A percentile compares a stretch with the other conserved stretches of the same genome.
These are phyloP conservation scores for Calonectria ilicicola DNA, from an alignment of 2,329 filamentous ascomycete genomes.

Conservation along the genomic window DNA sequence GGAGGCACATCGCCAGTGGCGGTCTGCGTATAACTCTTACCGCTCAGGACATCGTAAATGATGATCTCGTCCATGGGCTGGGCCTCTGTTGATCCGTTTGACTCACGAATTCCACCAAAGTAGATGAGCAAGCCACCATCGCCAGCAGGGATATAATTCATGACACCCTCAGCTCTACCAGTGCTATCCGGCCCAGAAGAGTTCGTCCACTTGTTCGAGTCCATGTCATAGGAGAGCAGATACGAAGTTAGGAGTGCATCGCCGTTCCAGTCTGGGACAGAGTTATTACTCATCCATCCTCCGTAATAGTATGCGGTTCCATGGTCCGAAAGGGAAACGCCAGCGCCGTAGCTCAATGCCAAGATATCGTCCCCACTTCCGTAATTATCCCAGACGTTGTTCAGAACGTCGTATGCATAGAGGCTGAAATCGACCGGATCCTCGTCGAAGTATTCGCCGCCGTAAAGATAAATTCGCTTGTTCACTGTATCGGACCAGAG, in stretches of 20 bases:
- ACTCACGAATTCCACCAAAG: slow-evolving; percentile 68
- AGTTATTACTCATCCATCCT: slow-evolving; percentile 69
- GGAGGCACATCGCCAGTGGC: slow-evolving; percentile 65
- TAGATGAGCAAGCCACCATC: slow-evolving; percentile 71
- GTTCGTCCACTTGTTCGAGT: slow-evolving; percentile 63
- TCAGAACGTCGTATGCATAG: slow-evolving; percentile 68
- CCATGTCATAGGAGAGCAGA: slow-evolving; percentile 69
- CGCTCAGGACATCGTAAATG: slow-evolving; percentile 69
- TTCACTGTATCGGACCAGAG: slow-evolving; percentile 73
- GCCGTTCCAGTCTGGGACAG: slow-evolving; percentile 61
- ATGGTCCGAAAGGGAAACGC: slow-evolving; percentile 63
- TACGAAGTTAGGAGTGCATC: slow-evolving; percentile 60
- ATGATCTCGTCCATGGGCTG: slow-evolving; percentile 64
- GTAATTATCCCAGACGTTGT: slow-evolving; percentile 66
- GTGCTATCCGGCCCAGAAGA: slow-evolving; percentile 64
- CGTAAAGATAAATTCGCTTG: slow-evolving; percentile 72
- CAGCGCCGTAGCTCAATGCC: slow-evolving; percentile 68
- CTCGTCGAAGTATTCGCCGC: slow-evolving; percentile 66
- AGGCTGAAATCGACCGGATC: slow-evolving; percentile 61
- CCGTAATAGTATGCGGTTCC: slow-evolving; percentile 73
- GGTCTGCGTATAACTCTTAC: slow-evolving; percentile 69
- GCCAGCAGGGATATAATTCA: slow-evolving; percentile 71
- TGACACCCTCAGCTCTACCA: slow-evolving; percentile 68
- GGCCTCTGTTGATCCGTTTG: slow-evolving; percentile 58
- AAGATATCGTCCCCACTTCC: slow-evolving; percentile 52